A percentile compares a stretch with the other conserved stretches of the same genome.
These are phyloP conservation scores for Ustilago sp. DNA, from an alignment of 1,284 basidiomycete genomes.

Conservation along the genomic window DNA sequence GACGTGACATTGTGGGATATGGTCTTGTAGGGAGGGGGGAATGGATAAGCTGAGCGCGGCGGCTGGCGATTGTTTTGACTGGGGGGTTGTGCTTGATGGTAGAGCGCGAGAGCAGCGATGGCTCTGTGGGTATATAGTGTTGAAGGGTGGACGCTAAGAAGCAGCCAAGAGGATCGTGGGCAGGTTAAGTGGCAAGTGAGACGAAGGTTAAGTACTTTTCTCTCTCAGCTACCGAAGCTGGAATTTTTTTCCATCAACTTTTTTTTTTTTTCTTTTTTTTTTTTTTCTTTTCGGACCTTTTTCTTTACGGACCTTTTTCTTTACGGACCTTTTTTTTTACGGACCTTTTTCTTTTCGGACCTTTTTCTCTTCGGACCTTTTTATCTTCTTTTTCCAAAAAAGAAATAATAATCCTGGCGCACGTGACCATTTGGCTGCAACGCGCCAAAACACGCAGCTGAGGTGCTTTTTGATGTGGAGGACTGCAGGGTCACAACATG, in stretches of 20 bases:
- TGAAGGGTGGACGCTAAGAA: conserved; percentile 34
- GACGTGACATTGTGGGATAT: conserved; percentile 76
- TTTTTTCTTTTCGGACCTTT: not conserved
- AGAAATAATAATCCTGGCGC: conserved; percentile 1
- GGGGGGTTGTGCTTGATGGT: not conserved
- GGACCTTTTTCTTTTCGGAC: not conserved
- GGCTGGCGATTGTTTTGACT: not conserved
- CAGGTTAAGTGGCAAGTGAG: not conserved
- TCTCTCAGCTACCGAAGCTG: not conserved
- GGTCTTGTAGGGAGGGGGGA: not conserved
- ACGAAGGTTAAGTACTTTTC: conserved; percentile 8
- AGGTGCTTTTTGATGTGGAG: conserved; percentile 1
- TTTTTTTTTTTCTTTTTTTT: conserved; percentile 4
- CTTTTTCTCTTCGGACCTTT: conserved; percentile 6
- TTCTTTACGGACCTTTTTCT: not conserved
- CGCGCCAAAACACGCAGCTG: conserved; percentile 36
- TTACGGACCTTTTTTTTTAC: not conserved
- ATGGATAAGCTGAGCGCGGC: not conserved
- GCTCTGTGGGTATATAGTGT: conserved; percentile 31
- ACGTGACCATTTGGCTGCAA: conserved; percentile 24
- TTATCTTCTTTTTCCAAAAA: not conserved
- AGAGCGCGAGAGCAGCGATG: not conserved
- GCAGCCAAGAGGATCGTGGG: conserved; percentile 22
- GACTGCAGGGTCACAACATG: conserved; percentile 26
- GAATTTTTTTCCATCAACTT: conserved; percentile 12